These are phyloP conservation scores for Aegilops tauschii DNA, from an alignment of 176 grass and related monocot species.

Conservation along the genomic window DNA sequence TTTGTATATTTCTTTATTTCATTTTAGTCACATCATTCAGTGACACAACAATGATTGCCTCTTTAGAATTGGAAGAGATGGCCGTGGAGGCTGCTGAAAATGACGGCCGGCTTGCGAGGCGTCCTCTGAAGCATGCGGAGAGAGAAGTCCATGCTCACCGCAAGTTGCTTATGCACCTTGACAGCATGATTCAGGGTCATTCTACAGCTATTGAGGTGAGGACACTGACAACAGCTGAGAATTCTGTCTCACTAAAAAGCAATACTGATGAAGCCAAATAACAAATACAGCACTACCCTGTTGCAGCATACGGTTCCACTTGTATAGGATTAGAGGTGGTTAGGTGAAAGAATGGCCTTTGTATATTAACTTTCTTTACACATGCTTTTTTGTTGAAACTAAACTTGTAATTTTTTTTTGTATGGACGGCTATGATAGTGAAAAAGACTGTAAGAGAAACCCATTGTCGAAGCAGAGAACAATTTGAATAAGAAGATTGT, in stretches of 20 bases:
- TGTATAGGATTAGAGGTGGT: not conserved
- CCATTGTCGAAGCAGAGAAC: not conserved
- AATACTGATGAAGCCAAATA: not conserved
- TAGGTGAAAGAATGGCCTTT: not conserved
- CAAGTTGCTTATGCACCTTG: slow-evolving; percentile 48
- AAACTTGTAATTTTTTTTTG: too few relatives aligned
- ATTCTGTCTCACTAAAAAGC: not conserved
- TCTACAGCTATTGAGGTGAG: slow-evolving; percentile 57
- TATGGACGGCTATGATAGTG: too few relatives aligned
- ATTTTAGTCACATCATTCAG: slow-evolving; percentile 18
- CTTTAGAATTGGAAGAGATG: slow-evolving; percentile 64
- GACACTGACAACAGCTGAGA: not conserved
- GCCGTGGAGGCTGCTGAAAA: slow-evolving; percentile 45
- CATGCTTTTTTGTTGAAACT: not conserved
- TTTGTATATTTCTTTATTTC: not conserved
- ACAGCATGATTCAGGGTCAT: slow-evolving; percentile 47
- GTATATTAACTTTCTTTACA: not conserved
- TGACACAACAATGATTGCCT: slow-evolving; percentile 11
- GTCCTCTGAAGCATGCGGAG: slow-evolving; percentile 51
- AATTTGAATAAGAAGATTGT: not conserved
- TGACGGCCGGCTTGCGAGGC: slow-evolving; percentile 73
- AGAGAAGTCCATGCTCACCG: slow-evolving; percentile 63
- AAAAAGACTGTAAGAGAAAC: not conserved
- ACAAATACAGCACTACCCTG: too few relatives aligned
- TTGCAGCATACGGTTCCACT: not conserved